Base-by-base conservation (phyloP, 108 stramenopile species). In the Parietichytrium sp. region DNA sequence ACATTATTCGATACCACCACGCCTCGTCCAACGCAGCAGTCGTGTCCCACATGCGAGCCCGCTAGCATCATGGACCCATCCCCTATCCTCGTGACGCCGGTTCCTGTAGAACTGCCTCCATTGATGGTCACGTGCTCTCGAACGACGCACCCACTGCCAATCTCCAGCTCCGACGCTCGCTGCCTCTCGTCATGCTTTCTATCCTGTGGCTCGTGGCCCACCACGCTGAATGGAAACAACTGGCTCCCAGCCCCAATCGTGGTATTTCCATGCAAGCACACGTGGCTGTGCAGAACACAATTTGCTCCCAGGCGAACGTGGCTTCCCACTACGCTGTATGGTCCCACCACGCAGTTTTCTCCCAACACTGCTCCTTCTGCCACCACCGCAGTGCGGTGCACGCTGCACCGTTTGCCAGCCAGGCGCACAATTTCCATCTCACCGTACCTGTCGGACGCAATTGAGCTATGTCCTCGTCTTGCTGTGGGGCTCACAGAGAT, bases 121-220 rank as follows among this genome's bases (percentile, higher is more conserved):
- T 72, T 72, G 61, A 72, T 42, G 15, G 61, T 72, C 38, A 45
- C 61, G 20, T 45, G 45, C 25, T 72, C 61, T n/a, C 61, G 61
- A 33, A 72, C 61, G 33, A 72, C 42, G 38, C 33, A 36, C n/a
- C 33, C 33, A 6, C 38, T 42, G 42, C 61, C 61, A 27, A 72
- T 10, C 20, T 38, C 20, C 38, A 72, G 61, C 61, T 20, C 45
- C 13, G 61, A 72, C 16, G 33, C 29, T 8, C 38, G n/a, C 16
- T 7, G 38, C 10, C 23, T 6, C 6, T n/a, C 18, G 20, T 55
- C 61, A 25, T 72, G 61, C 61, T 72, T 72, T n/a, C 61, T 16
- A 20, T 72, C 61, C 20, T 72, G 61, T 6, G 61, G 61, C 33
- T 33, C 38, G 15, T 42, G 38, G 33, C 61, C 61, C 0, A 72